These are phyloP conservation scores for Trypanosoma rangeli DNA, from an alignment of 208 protist genomes.

Conservation along the genomic window DNA sequence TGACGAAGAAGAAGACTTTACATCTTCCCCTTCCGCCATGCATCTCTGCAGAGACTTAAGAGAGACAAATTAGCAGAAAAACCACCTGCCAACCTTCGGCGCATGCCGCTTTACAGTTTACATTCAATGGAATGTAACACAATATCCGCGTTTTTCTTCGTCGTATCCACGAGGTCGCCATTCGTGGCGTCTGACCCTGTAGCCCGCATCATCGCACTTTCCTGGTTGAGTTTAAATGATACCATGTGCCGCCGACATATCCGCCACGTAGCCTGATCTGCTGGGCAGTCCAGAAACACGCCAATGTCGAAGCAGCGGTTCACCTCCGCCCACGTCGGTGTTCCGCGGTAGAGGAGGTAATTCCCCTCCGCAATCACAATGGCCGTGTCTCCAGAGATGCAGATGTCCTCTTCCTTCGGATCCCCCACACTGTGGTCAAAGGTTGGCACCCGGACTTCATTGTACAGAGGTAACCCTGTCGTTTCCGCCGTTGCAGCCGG, in stretches of 20 bases:
- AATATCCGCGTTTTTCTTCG: conserved; percentile 44
- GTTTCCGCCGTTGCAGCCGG: not conserved
- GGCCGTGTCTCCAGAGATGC: conserved; percentile 39
- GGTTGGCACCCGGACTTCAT: conserved; percentile 61
- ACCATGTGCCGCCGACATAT: conserved; percentile 70
- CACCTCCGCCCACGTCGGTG: conserved; percentile 63
- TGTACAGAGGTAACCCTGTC: conserved; percentile 24
- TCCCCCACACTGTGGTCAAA: conserved; percentile 79
- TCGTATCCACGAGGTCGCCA: conserved; percentile 72
- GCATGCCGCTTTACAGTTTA: too few species aligned
- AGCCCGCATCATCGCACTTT: conserved; percentile 58
- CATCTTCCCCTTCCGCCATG: not conserved
- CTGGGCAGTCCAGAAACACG: conserved; percentile 55
- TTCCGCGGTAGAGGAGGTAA: conserved; percentile 70
- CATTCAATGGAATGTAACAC: conserved; percentile 55
- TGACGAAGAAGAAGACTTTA: too few species aligned
- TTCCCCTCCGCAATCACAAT: conserved; percentile 80
- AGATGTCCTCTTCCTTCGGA: conserved; percentile 48
- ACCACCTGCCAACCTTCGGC: too few species aligned
- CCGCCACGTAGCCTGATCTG: conserved; percentile 43
- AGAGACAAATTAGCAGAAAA: too few species aligned
- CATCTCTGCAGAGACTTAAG: not conserved
- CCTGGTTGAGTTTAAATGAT: conserved; percentile 53
- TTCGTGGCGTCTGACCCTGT: conserved; percentile 67
- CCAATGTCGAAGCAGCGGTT: conserved; percentile 51